Percentiles rank a stretch among this genome's conserved stretches.
Conservation (phyloP, 2,329 filamentous ascomycete genomes). For the Tolypocladium cylindrosporum region DNA sequence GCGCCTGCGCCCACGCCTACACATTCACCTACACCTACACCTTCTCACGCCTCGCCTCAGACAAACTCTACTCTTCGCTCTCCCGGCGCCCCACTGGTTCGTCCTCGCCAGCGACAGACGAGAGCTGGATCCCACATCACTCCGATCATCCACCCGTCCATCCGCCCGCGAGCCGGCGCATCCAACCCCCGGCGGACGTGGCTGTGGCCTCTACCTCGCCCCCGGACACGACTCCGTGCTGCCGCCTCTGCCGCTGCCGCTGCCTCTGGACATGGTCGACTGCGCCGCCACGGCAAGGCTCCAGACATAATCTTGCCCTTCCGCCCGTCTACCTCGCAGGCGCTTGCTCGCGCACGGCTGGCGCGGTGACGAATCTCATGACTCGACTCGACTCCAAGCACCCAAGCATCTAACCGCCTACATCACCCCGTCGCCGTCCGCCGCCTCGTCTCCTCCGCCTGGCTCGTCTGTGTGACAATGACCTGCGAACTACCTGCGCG, state of each 20-base stretch:
- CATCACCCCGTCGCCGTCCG: neutral
- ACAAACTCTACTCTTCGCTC: neutral
- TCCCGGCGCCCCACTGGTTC: neutral
- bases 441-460: neutral
- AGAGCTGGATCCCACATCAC: neutral
- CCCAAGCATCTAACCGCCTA: neutral
- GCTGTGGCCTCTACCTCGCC: neutral
- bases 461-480: constrained; percentile 4
- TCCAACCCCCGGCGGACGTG: neutral
- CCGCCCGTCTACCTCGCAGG: neutral
- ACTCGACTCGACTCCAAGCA: neutral
- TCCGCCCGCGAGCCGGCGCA: neutral
- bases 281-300: neutral
- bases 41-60: too few species aligned
- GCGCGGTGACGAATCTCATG: neutral
- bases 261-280: neutral
- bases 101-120: neutral
- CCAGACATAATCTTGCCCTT: neutral
- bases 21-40: neutral
- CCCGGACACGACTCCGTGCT: neutral
- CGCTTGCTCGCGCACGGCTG: neutral
- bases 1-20: neutral
- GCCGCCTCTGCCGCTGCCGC: neutral
- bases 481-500: neutral
- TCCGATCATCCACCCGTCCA: neutral